A percentile compares a stretch with the other conserved stretches of the same genome.
phyloP scores from a whole-genome alignment of 108 stramenopile species.

The Pseudonitzschia multiseries region DNA sequence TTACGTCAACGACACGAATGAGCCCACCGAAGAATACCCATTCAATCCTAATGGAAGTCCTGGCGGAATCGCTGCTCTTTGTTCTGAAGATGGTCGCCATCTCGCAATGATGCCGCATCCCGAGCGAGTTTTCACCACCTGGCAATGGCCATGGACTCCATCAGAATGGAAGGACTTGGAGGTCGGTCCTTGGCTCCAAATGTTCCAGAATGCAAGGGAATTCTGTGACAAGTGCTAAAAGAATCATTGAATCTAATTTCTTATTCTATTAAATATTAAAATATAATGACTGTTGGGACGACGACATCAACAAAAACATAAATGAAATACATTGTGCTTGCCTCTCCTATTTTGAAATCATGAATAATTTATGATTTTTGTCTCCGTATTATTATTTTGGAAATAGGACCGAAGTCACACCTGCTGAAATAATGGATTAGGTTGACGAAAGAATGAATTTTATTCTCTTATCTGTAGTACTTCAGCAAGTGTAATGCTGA shows the following conservation, averaged over 20 bases:
- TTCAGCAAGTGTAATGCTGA: too few relatives aligned
- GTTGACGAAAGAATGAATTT: too few relatives aligned
- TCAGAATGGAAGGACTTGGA: constrained; percentile 80
- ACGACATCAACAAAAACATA: too few relatives aligned
- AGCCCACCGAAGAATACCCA: constrained; percentile 94
- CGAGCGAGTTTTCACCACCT: constrained; percentile 94
- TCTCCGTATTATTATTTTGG: too few relatives aligned
- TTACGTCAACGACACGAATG: constrained; percentile 93
- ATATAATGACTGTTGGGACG: too few relatives aligned
- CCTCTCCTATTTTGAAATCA: too few relatives aligned
- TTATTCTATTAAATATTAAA: neutral
- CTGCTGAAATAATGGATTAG: too few relatives aligned
- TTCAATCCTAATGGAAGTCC: constrained; percentile 99
- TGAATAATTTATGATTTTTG: too few relatives aligned
- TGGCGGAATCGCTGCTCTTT: constrained; percentile 96
- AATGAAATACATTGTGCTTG: too few relatives aligned
- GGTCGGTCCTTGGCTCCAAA: constrained; percentile 95
- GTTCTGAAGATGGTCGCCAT: constrained; percentile 97
- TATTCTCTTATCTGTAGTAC: too few relatives aligned
- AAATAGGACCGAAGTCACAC: too few relatives aligned
- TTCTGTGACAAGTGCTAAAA: constrained; percentile 76
- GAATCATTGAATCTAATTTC: neutral
- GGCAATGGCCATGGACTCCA: constrained; percentile 99
- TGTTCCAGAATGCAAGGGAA: constrained; percentile 99
- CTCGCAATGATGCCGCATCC: constrained; percentile 99